Percentiles rank a stretch among this genome's conserved stretches.
phyloP scores from a whole-genome alignment of 306 rosid genomes.

The Dryas drummondii region DNA sequence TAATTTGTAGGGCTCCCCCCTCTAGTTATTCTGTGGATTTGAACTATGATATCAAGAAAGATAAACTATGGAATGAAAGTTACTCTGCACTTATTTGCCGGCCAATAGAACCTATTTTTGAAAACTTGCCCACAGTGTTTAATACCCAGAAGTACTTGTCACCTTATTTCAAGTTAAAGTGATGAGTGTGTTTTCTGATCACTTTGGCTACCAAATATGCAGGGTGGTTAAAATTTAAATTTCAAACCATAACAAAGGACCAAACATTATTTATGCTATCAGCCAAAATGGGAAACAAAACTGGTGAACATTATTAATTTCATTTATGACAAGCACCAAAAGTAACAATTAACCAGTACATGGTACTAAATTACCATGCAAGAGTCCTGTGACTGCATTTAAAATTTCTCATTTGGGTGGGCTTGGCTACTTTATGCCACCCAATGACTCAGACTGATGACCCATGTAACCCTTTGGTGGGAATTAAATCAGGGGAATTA shows the following conservation, averaged over 20 bases:
- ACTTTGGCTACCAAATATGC: not conserved
- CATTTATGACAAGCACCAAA: constrained; percentile 54
- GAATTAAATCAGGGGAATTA: not conserved
- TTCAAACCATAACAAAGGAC: constrained; percentile 2
- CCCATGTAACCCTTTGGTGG: not conserved
- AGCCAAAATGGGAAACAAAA: constrained; percentile 28
- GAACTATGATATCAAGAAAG: no score
- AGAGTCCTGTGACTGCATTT: constrained; percentile 71
- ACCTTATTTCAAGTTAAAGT: not conserved
- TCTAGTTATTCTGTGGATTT: not conserved
- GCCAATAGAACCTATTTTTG: not conserved
- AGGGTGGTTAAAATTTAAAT: not conserved
- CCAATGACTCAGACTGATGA: not conserved
- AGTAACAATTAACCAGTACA: constrained; percentile 5
- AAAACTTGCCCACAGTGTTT: no score
- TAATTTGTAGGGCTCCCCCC: not conserved
- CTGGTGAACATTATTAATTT: constrained; percentile 39
- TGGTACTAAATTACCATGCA: constrained; percentile 31
- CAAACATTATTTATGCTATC: constrained; percentile 25
- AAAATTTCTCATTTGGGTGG: constrained; percentile 31
- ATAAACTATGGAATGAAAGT: no score
- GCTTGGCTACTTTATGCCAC: constrained; percentile 12
- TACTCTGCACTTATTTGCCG: no score
- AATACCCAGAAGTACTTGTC: not conserved
- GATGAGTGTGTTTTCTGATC: not conserved